Base-by-base conservation (phyloP, 139 green algal species). In the Limnomonas spitsbergensis region DNA sequence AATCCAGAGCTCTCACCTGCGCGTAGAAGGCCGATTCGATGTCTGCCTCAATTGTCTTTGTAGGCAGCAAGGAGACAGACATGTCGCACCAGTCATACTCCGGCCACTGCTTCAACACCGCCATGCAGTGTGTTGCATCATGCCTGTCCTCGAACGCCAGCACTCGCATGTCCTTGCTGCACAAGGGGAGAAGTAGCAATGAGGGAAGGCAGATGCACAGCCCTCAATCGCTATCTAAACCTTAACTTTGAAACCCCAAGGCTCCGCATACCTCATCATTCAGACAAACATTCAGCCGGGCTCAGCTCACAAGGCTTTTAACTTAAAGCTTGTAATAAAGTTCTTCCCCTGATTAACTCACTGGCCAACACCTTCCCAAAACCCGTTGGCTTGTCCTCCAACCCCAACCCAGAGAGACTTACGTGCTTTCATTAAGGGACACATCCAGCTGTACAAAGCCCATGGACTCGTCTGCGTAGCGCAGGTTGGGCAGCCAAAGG, bases 361-460 rank as follows among this genome's bases (percentile, higher is more conserved):
- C n/a, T n/a, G n/a, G n/a, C n/a, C n/a, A n/a, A n/a, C n/a, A n/a
- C n/a, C n/a, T n/a, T n/a, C n/a, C n/a, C n/a, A n/a, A n/a, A n/a
- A n/a, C n/a, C n/a, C n/a, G n/a, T n/a, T n/a, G n/a, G n/a, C n/a
- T n/a, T n/a, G n/a, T n/a, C n/a, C n/a, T n/a, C n/a, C n/a, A n/a
- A n/a, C n/a, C n/a, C n/a, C n/a, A n/a, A n/a, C n/a, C n/a, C n/a
- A 71, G 6, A 38, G 9, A 71, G 24, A 40, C 75, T 14, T 69
- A 76, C 31, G 27, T 35, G 2, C 35, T 40, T 4, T 75, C 35
- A 36, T 68, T 80, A 1, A 87, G 69, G 0, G 75, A 82, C 0
- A 84, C 66, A 38, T 88, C 67, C 42, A 88, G 61, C 79, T 90
- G 86, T 38, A 90, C 38, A 77, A 90, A 90, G 6, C 82, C 86